phyloP scores from a whole-genome alignment of 2,329 filamentous ascomycete genomes.

The Sclerotinia nivalis region DNA sequence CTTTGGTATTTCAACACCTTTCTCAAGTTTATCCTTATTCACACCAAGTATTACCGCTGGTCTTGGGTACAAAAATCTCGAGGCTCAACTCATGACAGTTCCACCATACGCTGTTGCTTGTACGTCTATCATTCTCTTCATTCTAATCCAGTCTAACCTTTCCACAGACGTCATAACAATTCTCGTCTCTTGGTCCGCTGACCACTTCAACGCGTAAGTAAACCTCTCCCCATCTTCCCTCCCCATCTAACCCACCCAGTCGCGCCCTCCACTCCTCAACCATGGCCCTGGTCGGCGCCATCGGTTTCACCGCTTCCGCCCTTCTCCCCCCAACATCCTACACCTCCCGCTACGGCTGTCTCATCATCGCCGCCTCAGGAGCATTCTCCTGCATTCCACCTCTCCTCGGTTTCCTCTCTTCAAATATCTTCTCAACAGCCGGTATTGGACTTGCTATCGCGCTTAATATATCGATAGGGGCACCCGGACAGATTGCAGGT shows the following conservation, averaged over 20 bases:
- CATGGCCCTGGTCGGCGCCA: conserved; percentile 52
- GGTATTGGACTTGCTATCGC: conserved; percentile 69
- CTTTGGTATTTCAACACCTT: conserved; percentile 55
- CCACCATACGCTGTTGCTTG: conserved; percentile 65
- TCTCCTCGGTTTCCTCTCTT: conserved; percentile 45
- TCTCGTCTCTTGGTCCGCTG: conserved; percentile 59
- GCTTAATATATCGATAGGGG: conserved; percentile 67
- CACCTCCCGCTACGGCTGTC: conserved; percentile 63
- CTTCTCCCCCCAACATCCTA: conserved; percentile 62
- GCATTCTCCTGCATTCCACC: conserved; percentile 70
- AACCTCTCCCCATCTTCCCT: neutral
- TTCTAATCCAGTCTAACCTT: neutral
- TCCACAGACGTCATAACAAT: conserved; percentile 47
- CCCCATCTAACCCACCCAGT: conserved; percentile 11
- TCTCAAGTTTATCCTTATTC: conserved; percentile 60
- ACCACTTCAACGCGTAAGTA: conserved; percentile 55
- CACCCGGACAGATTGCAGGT: conserved; percentile 69
- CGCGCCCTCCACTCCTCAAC: conserved; percentile 54
- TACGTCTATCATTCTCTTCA: conserved; percentile 22
- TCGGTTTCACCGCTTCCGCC: conserved; percentile 63
- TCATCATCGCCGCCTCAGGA: conserved; percentile 67
- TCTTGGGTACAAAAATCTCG: conserved; percentile 54
- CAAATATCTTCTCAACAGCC: conserved; percentile 64
- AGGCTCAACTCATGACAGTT: conserved; percentile 66
- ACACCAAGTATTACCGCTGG: conserved; percentile 66